These are phyloP conservation scores for Artemisia tridentata DNA, from an alignment of 129 eudicot genomes.

Conservation along the genomic window DNA sequence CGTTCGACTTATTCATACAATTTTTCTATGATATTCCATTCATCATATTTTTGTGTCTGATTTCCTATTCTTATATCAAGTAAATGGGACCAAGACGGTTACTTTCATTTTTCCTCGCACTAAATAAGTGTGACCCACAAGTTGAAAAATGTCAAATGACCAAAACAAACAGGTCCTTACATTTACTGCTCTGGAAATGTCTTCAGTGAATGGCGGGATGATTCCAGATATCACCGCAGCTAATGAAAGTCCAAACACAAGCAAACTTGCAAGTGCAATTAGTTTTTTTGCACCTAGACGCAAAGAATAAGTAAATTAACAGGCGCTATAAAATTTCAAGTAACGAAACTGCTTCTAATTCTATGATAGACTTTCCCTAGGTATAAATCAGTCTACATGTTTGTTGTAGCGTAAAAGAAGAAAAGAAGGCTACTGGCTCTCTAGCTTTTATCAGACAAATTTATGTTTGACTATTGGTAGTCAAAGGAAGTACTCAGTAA, in stretches of 20 bases:
- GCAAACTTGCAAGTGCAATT: constrained; percentile 42
- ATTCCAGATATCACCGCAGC: constrained; percentile 51
- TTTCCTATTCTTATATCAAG: constrained; percentile 6
- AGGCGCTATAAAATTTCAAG: neutral
- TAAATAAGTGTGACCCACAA: constrained; percentile 8
- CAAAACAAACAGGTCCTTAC: constrained; percentile 39
- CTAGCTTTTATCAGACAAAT: neutral
- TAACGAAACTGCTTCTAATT: neutral
- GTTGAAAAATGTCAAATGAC: constrained; percentile 16
- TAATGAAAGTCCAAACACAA: constrained; percentile 61
- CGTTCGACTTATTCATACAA: neutral
- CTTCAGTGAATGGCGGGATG: constrained; percentile 75
- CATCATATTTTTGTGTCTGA: neutral
- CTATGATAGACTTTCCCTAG: constrained; percentile 4
- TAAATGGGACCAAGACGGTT: neutral
- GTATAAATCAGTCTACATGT: neutral
- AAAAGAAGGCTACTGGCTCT: neutral
- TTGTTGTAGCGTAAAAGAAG: neutral
- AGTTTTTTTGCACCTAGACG: constrained; percentile 67
- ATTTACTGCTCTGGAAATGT: constrained; percentile 83
- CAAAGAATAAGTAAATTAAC: constrained; percentile 7
- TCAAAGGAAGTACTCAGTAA: neutral
- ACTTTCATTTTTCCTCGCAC: neutral
- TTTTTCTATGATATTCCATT: constrained; percentile 4
- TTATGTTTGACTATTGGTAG: neutral